Evolutionary conservation across 1,284 basidiomycete genomes (phyloP).

Genomic region (Pholiota adiposa): DNA sequence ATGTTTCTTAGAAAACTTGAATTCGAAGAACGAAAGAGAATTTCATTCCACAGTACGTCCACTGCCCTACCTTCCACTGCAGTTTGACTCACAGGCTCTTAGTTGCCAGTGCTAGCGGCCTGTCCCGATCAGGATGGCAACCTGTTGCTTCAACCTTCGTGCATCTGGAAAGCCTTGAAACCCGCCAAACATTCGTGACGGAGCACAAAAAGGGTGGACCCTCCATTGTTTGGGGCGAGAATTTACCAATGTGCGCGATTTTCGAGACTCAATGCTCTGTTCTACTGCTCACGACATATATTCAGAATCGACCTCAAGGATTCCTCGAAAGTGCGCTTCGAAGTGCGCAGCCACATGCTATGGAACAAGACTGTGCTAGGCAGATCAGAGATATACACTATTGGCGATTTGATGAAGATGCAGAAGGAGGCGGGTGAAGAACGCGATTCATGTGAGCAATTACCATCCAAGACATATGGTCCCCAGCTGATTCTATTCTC

Average conservation of each 20-base stretch:
- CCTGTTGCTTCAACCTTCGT: constrained; percentile 18
- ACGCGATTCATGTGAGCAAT: constrained; percentile 17
- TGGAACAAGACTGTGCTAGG: constrained; percentile 21
- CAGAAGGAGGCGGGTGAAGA: constrained; percentile 20
- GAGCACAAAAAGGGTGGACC: constrained; percentile 17
- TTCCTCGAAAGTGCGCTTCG: constrained; percentile 21
- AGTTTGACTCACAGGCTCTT: neutral
- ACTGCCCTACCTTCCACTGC: neutral
- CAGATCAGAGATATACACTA: constrained; percentile 18
- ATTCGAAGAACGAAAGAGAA: constrained; percentile 23
- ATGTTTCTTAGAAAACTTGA: constrained; percentile 14
- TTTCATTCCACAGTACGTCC: constrained; percentile 22
- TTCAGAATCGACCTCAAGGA: constrained; percentile 17
- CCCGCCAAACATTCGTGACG: constrained; percentile 16
- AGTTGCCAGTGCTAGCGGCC: constrained; percentile 21
- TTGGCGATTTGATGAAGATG: constrained; percentile 20
- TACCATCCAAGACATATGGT: neutral
- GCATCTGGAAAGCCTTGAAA: constrained; percentile 21
- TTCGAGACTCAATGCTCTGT: neutral
- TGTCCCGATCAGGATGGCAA: constrained; percentile 22
- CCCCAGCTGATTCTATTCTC: neutral
- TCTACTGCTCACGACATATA: neutral
- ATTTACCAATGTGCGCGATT: constrained; percentile 21
- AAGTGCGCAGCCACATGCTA: constrained; percentile 20
- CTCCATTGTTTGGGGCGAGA: constrained; percentile 22